A percentile compares a stretch with the other conserved stretches of the same genome.
phyloP scores from a whole-genome alignment of 2,329 filamentous ascomycete genomes.

The Diaporthe citriasiana region DNA sequence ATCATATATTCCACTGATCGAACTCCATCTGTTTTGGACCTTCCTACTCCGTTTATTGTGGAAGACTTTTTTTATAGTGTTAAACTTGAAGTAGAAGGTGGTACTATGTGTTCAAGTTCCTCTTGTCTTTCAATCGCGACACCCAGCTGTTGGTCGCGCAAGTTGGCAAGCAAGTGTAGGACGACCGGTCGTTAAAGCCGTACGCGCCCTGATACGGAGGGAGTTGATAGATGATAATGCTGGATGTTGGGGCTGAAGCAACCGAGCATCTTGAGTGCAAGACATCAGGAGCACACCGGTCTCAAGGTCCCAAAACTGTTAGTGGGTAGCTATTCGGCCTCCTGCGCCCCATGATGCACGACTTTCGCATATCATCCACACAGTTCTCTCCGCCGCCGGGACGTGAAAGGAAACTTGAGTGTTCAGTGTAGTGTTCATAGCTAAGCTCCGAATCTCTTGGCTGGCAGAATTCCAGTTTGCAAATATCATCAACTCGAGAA shows the following conservation, averaged over 20 bases:
- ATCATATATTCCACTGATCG: too few relatives aligned
- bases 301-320: neutral
- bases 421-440: neutral
- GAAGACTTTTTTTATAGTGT: too few relatives aligned
- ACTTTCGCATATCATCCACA: neutral
- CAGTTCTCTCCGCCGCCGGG: neutral
- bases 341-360: neutral
- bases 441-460: neutral
- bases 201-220: neutral
- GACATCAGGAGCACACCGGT: neutral
- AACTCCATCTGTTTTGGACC: too few relatives aligned
- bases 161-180: too few relatives aligned
- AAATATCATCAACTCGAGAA: neutral
- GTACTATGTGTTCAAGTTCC: too few relatives aligned
- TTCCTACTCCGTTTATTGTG: too few relatives aligned
- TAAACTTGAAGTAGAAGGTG: too few relatives aligned
- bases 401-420: neutral
- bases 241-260: neutral
- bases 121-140: too few relatives aligned
- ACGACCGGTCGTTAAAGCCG: too few relatives aligned
- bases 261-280: neutral
- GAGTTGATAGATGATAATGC: neutral
- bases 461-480: neutral
- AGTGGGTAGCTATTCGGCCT: neutral
- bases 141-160: too few relatives aligned